Evolutionary conservation across 148 eudicot genomes (phyloP).

Genomic region (Vaccinium corymbosum): DNA sequence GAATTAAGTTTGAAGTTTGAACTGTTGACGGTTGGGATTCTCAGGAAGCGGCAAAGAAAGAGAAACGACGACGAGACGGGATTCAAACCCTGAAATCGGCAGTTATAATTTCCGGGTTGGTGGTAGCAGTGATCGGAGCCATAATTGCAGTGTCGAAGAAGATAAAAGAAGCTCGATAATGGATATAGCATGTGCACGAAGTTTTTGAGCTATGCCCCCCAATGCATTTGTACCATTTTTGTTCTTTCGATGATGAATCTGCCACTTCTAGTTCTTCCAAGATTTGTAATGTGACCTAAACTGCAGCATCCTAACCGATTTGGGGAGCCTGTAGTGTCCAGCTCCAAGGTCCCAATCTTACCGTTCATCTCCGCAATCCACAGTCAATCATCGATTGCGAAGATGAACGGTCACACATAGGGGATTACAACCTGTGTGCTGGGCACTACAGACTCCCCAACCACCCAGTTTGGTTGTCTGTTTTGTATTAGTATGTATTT

Average conservation of each 20-base stretch:
- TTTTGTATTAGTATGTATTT: too few relatives aligned
- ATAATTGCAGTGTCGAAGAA: background rate
- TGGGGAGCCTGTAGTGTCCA: too few relatives aligned
- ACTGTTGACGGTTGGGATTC: background rate
- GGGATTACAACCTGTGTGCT: too few relatives aligned
- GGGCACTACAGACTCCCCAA: too few relatives aligned
- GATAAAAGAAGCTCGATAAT: conserved; percentile 1
- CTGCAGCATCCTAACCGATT: background rate
- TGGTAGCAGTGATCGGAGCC: conserved; percentile 4
- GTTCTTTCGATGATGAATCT: background rate
- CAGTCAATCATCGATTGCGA: too few relatives aligned
- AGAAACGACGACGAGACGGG: background rate
- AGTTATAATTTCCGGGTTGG: conserved; percentile 3
- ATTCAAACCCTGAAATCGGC: conserved; percentile 9
- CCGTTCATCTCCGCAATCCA: too few relatives aligned
- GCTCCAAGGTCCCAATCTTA: too few relatives aligned
- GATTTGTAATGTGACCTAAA: background rate
- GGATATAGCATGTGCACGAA: background rate
- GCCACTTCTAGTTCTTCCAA: background rate
- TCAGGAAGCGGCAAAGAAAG: background rate
- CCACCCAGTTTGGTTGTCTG: background rate
- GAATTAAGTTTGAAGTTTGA: background rate
- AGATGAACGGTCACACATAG: too few relatives aligned
- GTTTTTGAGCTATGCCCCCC: background rate
- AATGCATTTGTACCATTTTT: background rate